Percentiles rank a stretch among this genome's conserved stretches.
Conservation (phyloP, 495 filamentous ascomycete species). For the Venustampulla echinocandica region DNA sequence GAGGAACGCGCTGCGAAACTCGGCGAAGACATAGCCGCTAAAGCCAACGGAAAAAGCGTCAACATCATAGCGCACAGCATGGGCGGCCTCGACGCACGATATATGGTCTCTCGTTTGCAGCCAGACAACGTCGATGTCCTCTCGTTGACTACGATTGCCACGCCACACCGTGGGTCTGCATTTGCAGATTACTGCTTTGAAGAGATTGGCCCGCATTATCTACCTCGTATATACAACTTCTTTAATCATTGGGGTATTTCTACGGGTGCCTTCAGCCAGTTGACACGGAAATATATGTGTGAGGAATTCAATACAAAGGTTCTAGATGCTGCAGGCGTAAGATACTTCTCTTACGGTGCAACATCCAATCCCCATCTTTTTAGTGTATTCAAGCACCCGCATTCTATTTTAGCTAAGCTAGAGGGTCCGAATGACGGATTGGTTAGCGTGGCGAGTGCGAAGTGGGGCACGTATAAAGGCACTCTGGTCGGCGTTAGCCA, state of each 20-base stretch:
- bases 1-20: constrained; percentile 65
- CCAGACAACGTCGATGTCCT: constrained; percentile 47
- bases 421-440: constrained; percentile 92
- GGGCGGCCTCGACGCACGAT: constrained; percentile 80
- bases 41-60: constrained; percentile 62
- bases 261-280: constrained; percentile 74
- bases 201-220: constrained; percentile 49
- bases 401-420: constrained; percentile 53
- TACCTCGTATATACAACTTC: constrained; percentile 63
- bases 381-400: constrained; percentile 66
- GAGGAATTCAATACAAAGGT: constrained; percentile 75
- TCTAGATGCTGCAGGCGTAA: constrained; percentile 63
- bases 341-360: constrained; percentile 91
- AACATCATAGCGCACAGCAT: constrained; percentile 79
- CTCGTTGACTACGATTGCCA: constrained; percentile 81
- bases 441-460: constrained; percentile 76
- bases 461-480: constrained; percentile 90
- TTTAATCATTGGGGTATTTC: constrained; percentile 61
- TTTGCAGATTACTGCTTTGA: constrained; percentile 81
- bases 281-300: constrained; percentile 74
- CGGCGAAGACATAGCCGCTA: constrained; percentile 51
- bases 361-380: constrained; percentile 55
- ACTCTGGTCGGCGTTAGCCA: constrained; percentile 85
- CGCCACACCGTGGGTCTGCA: constrained; percentile 75
- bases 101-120: constrained; percentile 77